These are phyloP conservation scores for Xylaria venustula DNA, from an alignment of 495 filamentous ascomycete species.

Conservation along the genomic window DNA sequence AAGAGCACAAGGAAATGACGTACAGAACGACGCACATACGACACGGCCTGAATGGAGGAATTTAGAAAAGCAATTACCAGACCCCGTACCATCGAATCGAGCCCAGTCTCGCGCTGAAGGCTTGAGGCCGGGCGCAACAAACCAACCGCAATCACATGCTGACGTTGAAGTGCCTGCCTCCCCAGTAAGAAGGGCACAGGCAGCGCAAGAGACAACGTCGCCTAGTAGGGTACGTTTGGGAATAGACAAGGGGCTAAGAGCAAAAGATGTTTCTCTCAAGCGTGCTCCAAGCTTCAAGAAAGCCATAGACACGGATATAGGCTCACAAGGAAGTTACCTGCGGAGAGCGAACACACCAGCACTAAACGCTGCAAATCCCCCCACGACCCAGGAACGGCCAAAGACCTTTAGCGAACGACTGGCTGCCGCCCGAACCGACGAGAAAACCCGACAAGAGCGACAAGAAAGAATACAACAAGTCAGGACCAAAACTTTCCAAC, in stretches of 20 bases:
- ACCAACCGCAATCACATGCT: conserved; percentile 37
- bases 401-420: conserved; percentile 87
- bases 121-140: conserved; percentile 18
- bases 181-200: conserved; percentile 57
- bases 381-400: conserved; percentile 38
- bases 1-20: conserved; percentile 27
- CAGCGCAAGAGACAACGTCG: conserved; percentile 58
- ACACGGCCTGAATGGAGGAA: conserved; percentile 22
- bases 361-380: conserved; percentile 12
- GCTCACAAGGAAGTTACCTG: conserved; percentile 38
- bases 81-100: conserved; percentile 20
- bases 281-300: conserved; percentile 57
- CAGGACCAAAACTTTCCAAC: conserved; percentile 70
- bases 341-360: conserved; percentile 41
- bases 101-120: conserved; percentile 16
- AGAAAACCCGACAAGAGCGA: conserved; percentile 54
- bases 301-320: conserved; percentile 24
- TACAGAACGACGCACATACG: conserved; percentile 20
- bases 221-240: conserved; percentile 79
- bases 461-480: conserved; percentile 51
- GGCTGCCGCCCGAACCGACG: conserved; percentile 62
- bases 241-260: conserved; percentile 84
- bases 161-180: conserved; percentile 79
- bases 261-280: conserved; percentile 80
- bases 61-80: conserved; percentile 14